Percentiles rank a stretch among this genome's conserved stretches.
Conservation (phyloP, 179 eudicot species). For the Spinacia oleracea region DNA sequence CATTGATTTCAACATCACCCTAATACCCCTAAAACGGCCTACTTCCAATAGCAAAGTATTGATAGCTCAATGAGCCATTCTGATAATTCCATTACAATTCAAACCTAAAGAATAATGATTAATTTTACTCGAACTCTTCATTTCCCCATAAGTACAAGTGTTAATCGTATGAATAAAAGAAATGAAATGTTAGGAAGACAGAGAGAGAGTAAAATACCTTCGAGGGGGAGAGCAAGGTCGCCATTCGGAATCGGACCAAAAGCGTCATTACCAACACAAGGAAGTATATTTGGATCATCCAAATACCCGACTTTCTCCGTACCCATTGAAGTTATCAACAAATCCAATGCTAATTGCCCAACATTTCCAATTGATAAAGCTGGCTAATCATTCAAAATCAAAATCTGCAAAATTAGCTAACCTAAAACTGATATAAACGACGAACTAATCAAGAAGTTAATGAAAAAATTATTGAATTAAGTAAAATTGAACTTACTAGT, state of each 20-base stretch:
- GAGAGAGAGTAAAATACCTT: conserved; percentile 43
- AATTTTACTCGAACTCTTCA: too few species aligned
- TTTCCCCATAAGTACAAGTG: too few species aligned
- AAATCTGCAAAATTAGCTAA: neutral
- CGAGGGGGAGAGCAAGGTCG: conserved; percentile 69
- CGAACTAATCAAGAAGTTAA: conserved; percentile 7
- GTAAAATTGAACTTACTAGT: conserved; percentile 42
- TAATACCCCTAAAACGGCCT: neutral
- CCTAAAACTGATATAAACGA: neutral
- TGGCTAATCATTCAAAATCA: conserved; percentile 42
- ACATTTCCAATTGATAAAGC: conserved; percentile 86
- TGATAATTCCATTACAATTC: neutral
- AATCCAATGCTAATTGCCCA: conserved; percentile 75
- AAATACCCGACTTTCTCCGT: conserved; percentile 69
- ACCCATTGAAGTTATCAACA: conserved; percentile 52
- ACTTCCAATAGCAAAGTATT: too few species aligned
- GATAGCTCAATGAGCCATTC: neutral
- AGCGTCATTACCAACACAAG: conserved; percentile 90
- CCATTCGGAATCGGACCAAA: conserved; percentile 61
- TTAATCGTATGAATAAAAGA: neutral
- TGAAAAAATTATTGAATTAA: too few species aligned
- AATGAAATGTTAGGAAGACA: neutral
- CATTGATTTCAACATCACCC: neutral
- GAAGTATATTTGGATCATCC: conserved; percentile 75
- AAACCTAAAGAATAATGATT: too few species aligned